Conservation (phyloP, 2,329 filamentous ascomycete genomes). For the Basipetospora chlamydospora region DNA sequence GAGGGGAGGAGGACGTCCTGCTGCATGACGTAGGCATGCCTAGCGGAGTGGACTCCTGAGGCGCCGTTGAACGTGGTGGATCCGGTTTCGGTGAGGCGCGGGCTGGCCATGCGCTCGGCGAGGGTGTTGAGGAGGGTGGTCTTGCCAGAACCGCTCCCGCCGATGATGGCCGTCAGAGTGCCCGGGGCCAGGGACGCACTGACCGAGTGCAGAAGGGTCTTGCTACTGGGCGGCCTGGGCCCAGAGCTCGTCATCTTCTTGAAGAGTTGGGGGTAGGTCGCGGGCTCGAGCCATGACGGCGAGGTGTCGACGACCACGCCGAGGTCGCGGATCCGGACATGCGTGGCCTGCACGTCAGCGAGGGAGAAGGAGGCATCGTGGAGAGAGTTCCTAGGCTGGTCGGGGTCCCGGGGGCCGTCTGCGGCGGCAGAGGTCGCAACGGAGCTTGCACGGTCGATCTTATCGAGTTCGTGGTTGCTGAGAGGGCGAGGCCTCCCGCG, state of each 20-base stretch:
- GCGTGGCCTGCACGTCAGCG: conserved; percentile 39
- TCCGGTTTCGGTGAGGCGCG: conserved; percentile 36
- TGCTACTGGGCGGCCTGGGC: conserved; percentile 18
- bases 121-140: conserved; percentile 58
- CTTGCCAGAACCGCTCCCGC: conserved; percentile 60
- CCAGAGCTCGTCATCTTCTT: conserved; percentile 21
- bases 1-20: conserved; percentile 61
- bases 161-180: conserved; percentile 60
- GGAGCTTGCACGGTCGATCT: conserved; percentile 18
- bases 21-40: conserved; percentile 61
- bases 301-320: conserved; percentile 43
- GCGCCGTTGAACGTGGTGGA: conserved; percentile 46
- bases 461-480: conserved; percentile 14
- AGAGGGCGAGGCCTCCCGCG: conserved; percentile 1
- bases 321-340: conserved; percentile 37
- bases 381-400: conserved; percentile 13
- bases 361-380: conserved; percentile 25
- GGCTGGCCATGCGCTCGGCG: conserved; percentile 51
- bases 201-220: conserved; percentile 46
- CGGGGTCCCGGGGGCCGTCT: conserved; percentile 7
- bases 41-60: conserved; percentile 34
- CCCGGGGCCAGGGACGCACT: conserved; percentile 49
- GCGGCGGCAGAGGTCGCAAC: conserved; percentile 16
- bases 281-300: conserved; percentile 34
- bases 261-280: conserved; percentile 28